Percentiles rank a stretch among this genome's conserved stretches.
Conservation (phyloP, 2,329 filamentous ascomycete genomes). For the Exophiala calicioides region DNA sequence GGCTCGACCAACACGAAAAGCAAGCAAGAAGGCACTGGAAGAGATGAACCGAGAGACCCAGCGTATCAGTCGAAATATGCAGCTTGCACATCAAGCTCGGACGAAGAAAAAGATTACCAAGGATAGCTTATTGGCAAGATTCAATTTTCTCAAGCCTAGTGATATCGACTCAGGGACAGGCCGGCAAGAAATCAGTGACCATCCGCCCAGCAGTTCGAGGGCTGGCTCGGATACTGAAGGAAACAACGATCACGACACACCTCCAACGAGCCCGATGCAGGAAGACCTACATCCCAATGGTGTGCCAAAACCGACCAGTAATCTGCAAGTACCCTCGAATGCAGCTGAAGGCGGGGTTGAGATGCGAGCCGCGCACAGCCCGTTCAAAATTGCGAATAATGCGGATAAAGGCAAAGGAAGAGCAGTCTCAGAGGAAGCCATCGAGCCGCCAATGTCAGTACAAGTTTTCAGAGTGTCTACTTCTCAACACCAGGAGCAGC, state of each 20-base stretch:
- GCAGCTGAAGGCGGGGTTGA: neutral
- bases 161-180: slow-evolving; percentile 32
- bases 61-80: slow-evolving; percentile 83
- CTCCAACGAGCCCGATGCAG: slow-evolving; percentile 66
- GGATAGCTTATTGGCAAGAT: slow-evolving; percentile 76
- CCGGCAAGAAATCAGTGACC: slow-evolving; percentile 33
- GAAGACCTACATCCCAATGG: slow-evolving; percentile 31
- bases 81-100: slow-evolving; percentile 83
- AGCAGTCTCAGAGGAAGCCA: slow-evolving; percentile 37
- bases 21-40: slow-evolving; percentile 90
- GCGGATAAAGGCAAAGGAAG: slow-evolving; percentile 65
- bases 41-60: slow-evolving; percentile 96
- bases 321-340: neutral
- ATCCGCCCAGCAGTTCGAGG: slow-evolving; percentile 54
- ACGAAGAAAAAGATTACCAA: slow-evolving; percentile 91
- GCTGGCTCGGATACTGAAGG: slow-evolving; percentile 47
- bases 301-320: slow-evolving; percentile 7
- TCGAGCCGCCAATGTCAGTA: neutral
- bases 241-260: slow-evolving; percentile 57
- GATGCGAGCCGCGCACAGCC: neutral
- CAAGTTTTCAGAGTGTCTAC: neutral
- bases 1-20: slow-evolving; percentile 72
- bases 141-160: slow-evolving; percentile 62
- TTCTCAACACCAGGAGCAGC: neutral
- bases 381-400: neutral